Conservation (phyloP, 768 basidiomycete genomes). For the Mycena latifolia region DNA sequence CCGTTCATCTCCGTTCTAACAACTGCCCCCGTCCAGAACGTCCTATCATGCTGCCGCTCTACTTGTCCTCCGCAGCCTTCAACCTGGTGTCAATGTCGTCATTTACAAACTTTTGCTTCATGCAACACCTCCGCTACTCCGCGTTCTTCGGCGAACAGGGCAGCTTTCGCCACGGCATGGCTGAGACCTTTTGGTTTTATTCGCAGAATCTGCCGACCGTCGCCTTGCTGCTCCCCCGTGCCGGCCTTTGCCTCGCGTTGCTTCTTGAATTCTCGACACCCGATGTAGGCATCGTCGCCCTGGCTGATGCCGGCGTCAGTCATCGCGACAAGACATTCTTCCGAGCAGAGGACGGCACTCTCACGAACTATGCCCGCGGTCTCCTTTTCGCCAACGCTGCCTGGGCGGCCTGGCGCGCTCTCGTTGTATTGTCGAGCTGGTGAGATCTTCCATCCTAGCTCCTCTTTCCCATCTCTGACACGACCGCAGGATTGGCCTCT, state of each 20-base stretch:
- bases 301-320: conserved; percentile 60
- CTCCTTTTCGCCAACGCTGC: conserved; percentile 84
- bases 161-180: conserved; percentile 67
- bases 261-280: conserved; percentile 74
- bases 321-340: conserved; percentile 85
- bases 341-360: conserved; percentile 66
- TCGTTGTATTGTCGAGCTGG: conserved; percentile 81
- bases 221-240: conserved; percentile 85
- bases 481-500: conserved; percentile 74
- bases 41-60: conserved; percentile 85
- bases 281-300: conserved; percentile 58
- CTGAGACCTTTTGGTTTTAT: conserved; percentile 88
- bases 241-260: conserved; percentile 78
- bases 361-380: conserved; percentile 84
- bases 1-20: conserved; percentile 20
- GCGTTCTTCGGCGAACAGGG: conserved; percentile 71
- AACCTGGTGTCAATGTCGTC: conserved; percentile 82
- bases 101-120: conserved; percentile 87
- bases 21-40: conserved; percentile 65
- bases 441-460: conserved; percentile 48
- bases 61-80: conserved; percentile 84
- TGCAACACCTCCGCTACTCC: conserved; percentile 80
- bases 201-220: conserved; percentile 90
- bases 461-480: conserved; percentile 3
- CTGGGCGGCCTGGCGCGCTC: conserved; percentile 82